Evolutionary conservation across 768 basidiomycete species (phyloP), one percentile per base, ranked within the genome.

Genomic region (Lentinula sp.): DNA sequence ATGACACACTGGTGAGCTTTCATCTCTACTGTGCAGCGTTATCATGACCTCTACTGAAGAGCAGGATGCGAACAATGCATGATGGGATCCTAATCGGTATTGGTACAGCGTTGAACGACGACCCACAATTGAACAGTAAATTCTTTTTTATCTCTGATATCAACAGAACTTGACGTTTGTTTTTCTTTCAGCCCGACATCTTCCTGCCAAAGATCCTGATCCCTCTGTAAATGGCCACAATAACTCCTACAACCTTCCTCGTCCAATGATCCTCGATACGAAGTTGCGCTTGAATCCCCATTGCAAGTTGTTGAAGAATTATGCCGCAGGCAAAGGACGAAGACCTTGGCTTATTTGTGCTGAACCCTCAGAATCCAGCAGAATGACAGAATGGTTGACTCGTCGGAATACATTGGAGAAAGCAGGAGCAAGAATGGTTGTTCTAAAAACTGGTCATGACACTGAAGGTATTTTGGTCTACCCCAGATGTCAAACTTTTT

Each of bases 31-130:
- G 39, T 32, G 54, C 8, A 33, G 36, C 16, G 8, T 1, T 23
- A 48, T n/a, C 12, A 48, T 48, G 52, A 51, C 57, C 51, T 42
- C 50, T 63, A n/a, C 20, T 16, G 18, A 43, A 36, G 62, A 52
- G 54, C 64, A 96, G 95, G 87, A 85, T 98, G 85, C 79, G 96
- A 63, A 81, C 92, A 0, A 84, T 93, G 81, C 96, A 98, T 73
- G 93, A 97, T 67, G 94, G 83, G 8, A 98, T 99, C 62, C 75
- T 99, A 13, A 80, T 99, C 48, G 96, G 96, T 2, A 84, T 95
- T 41, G 91, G 90, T 7, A 98, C 96, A 0, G 86, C 92, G 20
- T 73, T 93, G 49, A 92, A 93, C 62, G 96, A 99, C 68, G 81
- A 99, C 70, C 96, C 96, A 4, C 91, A 97, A 68, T 79, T 99